These are phyloP conservation scores for Botrytis pseudocinerea DNA, from an alignment of 2,329 filamentous ascomycete species.

Conservation along the genomic window DNA sequence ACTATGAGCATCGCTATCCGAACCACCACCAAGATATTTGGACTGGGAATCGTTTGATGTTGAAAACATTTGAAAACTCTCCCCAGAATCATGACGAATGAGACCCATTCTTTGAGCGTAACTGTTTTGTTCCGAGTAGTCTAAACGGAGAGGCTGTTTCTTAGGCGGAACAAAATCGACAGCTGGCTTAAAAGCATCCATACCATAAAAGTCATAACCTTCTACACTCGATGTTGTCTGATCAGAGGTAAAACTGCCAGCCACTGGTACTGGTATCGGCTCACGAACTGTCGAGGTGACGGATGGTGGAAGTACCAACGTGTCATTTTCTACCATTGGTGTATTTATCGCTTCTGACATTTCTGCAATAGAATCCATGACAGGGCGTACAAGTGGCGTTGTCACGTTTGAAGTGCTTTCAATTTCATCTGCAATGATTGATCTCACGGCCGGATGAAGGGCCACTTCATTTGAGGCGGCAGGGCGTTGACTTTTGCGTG, in stretches of 20 bases:
- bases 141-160: conserved; percentile 44
- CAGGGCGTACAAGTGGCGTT: conserved; percentile 59
- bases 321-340: conserved; percentile 40
- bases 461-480: conserved; percentile 27
- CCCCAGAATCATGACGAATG: conserved; percentile 57
- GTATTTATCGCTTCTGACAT: conserved; percentile 34
- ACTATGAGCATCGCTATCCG: conserved; percentile 38
- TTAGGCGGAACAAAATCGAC: conserved; percentile 54
- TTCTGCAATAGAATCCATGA: conserved; percentile 40
- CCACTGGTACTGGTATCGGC: conserved; percentile 36
- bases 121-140: conserved; percentile 32
- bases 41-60: conserved; percentile 52
- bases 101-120: conserved; percentile 32
- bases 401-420: conserved; percentile 64
- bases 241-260: conserved; percentile 26
- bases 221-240: conserved; percentile 43
- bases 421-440: conserved; percentile 46
- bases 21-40: conserved; percentile 41
- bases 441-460: conserved; percentile 28
- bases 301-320: conserved; percentile 36
- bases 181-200: conserved; percentile 52
- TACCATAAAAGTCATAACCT: conserved; percentile 66
- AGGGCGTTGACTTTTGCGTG: conserved; percentile 29
- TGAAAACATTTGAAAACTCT: conserved; percentile 62
- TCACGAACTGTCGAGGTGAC: conserved; percentile 32